A percentile compares a stretch with the other conserved stretches of the same genome.
phyloP scores from a whole-genome alignment of 257 asterid species.

The Parsonsia alboflavescens region DNA sequence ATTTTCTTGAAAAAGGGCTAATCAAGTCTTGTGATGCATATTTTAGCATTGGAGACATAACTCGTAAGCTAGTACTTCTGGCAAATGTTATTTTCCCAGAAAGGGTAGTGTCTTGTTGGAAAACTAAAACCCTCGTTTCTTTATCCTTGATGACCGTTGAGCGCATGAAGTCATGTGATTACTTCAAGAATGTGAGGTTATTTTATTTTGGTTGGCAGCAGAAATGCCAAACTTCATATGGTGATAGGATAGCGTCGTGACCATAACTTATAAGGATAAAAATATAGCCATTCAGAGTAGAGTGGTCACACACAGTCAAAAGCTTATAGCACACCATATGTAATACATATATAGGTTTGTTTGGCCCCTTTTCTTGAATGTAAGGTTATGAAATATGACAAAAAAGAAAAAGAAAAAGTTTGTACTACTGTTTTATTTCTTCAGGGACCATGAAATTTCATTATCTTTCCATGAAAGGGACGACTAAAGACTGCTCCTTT shows the following conservation, averaged over 20 bases:
- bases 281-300: conserved; percentile 9
- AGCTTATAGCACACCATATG: conserved; percentile 12
- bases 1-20: neutral
- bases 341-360: no score
- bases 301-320: conserved; percentile 22
- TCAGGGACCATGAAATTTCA: neutral
- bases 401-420: neutral
- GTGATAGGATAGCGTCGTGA: neutral
- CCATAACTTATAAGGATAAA: conserved; percentile 12
- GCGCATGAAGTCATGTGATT: conserved; percentile 36
- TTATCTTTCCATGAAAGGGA: neutral
- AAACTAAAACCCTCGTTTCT: neutral
- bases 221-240: neutral
- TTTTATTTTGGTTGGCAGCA: conserved; percentile 20
- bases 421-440: neutral
- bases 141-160: conserved; percentile 5
- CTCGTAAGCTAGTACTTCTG: neutral
- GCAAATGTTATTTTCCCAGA: conserved; percentile 10
- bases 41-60: conserved; percentile 4
- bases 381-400: conserved; percentile 16
- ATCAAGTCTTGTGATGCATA: neutral
- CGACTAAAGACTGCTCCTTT: neutral
- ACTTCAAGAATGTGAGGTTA: conserved; percentile 14
- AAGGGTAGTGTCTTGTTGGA: conserved; percentile 15
- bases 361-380: conserved; percentile 20